Evolutionary conservation across 768 basidiomycete species (phyloP), one percentile per base, ranked within the genome.

Genomic region (Boletales sp.): DNA sequence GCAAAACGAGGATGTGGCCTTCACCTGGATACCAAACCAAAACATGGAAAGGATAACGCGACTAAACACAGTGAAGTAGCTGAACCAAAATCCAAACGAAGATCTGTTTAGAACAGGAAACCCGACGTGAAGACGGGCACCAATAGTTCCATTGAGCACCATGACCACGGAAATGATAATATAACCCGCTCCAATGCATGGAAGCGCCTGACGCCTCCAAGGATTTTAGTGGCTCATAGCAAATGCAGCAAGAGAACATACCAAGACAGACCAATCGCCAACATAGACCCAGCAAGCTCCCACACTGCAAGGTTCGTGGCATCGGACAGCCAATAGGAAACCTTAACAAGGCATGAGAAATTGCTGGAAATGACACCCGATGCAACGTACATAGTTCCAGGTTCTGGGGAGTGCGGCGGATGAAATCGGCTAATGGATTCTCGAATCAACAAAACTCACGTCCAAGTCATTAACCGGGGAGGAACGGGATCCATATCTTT

Each of bases 31-130:
- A 4, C 81, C 82, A 49, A 87, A 88, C 88, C 90, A 94, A 69
- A 94, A 88, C 77, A 90, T 81, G 38, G 87, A 75, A 15, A 93
- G 74, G 30, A 90, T 71, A 30, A 84, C 77, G 24, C 90, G 81
- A 55, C 87, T 90, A 50, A 93, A 67, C 29, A 94, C 85, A 47
- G 82, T 84, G 67, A 93, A 92, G 67, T 90, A 93, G 62, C 88
- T 87, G 59, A 93, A 79, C 82, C 87, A 93, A 71, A 91, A 93
- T 2, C 92, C 91, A 57, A 93, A 89, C 0, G 87, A 90, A 2
- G 90, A 90, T 21, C 91, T 77, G 55, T 85, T 88, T 15, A 92
- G 72, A 45, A 94, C 77, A n/a, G 65, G 65, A 64, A 92, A 91
- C 0, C 84, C 80, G 38, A 92, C 70, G 57, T 89, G 88, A 29